phyloP scores from a whole-genome alignment of 306 rosid genomes.

The Corylus heterophylla region DNA sequence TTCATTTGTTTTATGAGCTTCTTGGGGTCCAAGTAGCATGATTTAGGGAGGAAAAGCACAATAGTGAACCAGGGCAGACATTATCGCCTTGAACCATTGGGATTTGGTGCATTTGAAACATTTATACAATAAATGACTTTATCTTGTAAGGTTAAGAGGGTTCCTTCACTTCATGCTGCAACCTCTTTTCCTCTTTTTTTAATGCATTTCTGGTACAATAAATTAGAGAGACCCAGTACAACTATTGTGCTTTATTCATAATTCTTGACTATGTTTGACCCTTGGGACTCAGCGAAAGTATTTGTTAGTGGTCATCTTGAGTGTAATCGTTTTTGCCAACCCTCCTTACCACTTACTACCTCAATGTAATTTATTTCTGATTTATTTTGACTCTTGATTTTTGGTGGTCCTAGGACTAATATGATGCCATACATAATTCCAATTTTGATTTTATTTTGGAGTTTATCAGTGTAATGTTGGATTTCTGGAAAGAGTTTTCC shows the following conservation, averaged over 20 bases:
- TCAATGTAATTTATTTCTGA: neutral
- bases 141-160: neutral
- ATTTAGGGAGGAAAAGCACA: neutral
- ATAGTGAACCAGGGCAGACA: neutral
- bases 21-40: neutral
- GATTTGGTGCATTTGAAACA: neutral
- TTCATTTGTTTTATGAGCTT: neutral
- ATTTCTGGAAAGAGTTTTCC: conserved; percentile 16
- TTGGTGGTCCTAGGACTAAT: neutral
- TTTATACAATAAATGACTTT: neutral
- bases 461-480: conserved; percentile 17
- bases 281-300: neutral
- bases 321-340: neutral
- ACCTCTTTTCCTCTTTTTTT: neutral
- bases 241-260: neutral
- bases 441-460: neutral
- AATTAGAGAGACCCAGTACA: neutral
- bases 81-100: neutral
- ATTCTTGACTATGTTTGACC: neutral
- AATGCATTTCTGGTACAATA: conserved; percentile 1
- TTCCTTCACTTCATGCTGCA: neutral
- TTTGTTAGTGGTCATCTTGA: neutral
- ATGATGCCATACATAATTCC: neutral
- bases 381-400: neutral
- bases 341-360: neutral